Evolutionary conservation across 2,329 filamentous ascomycete species (phyloP).

Genomic region (Colletotrichum gigasporum): DNA sequence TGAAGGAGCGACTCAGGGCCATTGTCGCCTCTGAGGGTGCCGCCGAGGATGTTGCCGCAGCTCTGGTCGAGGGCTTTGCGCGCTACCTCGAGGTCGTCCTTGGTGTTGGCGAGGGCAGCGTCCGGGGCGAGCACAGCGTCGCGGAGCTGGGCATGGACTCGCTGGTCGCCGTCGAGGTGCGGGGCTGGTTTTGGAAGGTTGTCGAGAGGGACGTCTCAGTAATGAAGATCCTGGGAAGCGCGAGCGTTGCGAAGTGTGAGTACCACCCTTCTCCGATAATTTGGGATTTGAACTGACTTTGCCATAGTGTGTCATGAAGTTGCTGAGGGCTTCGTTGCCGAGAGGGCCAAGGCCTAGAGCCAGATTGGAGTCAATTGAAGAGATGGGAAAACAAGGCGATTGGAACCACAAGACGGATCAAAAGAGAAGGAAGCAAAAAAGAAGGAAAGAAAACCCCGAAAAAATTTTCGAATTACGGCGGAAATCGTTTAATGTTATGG

Average conservation of each 20-base stretch:
- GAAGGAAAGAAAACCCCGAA: no score
- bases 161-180: slow-evolving; percentile 45
- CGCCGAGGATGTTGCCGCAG: slow-evolving; percentile 34
- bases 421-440: background rate
- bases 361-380: no score
- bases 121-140: slow-evolving; percentile 43
- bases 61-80: slow-evolving; percentile 41
- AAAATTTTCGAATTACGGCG: no score
- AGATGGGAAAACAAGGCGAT: background rate
- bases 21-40: slow-evolving; percentile 27
- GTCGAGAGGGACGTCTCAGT: slow-evolving; percentile 54
- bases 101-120: slow-evolving; percentile 34
- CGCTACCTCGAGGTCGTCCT: slow-evolving; percentile 34
- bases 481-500: no score
- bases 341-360: slow-evolving; percentile 6
- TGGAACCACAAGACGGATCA: no score
- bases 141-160: slow-evolving; percentile 43
- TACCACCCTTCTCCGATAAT: background rate
- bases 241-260: slow-evolving; percentile 34
- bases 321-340: slow-evolving; percentile 7
- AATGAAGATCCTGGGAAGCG: slow-evolving; percentile 53
- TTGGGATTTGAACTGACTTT: background rate
- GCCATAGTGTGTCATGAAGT: slow-evolving; percentile 17
- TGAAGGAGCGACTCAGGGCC: slow-evolving; percentile 41
- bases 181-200: slow-evolving; percentile 58